Base-by-base conservation (phyloP, 2,329 filamentous ascomycete genomes). In the Zymoseptoria tritici region DNA sequence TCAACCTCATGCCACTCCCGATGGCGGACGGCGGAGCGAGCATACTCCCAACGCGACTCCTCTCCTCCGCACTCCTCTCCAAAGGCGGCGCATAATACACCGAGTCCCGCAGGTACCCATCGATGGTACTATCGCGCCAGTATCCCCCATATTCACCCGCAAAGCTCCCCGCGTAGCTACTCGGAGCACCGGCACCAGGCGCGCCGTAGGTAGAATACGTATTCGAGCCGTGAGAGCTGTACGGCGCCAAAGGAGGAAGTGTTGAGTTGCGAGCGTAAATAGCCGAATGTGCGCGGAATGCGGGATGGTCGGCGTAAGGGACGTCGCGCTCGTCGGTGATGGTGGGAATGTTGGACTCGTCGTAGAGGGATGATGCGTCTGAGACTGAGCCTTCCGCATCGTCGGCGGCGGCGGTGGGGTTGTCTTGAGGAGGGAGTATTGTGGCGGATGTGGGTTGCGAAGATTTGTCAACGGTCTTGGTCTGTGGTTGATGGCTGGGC, bases 361-460 rank as follows among this genome's bases (percentile, higher is more conserved):
- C 78, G 26, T 86, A 82, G 4, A 72, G 68, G 3, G 36, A 46
- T 4, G 36, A 46, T 46, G 36, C 36, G 6, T 62, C 80, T 54
- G 82, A 80, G 13, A 81, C 79, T 65, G 84, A 73, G 2, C 36
- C 36, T n/a, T 46, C 36, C 13, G 50, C 19, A 16, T 22, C 21
- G 4, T 85, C 86, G 68, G 85, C 85, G 24, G 21, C 21, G 31
- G 9, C 31, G 31, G 9, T 36, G 1, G 16, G 16, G 36, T 5
- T 9, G 5, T 16, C 11, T 11, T 16, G 13, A n/a, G 5, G 36
- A 46, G 13, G 2, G 13, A 46, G 2, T 2, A 4, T 4, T 16
- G 36, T 46, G 36, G 36, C 2, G 11, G 16, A 7, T 1, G 13
- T 16, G 13, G 36, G 4, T 16, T 4, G 36, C 13, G 36, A 6